Conservation (phyloP, 805 yeast species). For the Yamadazyma sp. region DNA sequence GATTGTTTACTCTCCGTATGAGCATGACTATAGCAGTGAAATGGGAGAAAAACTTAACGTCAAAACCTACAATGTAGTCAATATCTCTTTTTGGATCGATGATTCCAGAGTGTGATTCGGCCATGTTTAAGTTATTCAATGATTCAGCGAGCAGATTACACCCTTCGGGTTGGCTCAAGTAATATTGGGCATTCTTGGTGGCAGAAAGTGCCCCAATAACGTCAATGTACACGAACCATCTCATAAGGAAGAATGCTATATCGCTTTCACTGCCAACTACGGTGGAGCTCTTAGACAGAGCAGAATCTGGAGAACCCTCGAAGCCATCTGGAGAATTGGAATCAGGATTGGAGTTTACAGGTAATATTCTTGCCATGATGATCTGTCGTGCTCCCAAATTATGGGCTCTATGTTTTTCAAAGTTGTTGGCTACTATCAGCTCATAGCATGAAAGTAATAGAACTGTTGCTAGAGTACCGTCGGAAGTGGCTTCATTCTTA, state of each 20-base stretch:
- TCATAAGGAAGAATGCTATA: constrained; percentile 52
- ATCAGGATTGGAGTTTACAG: neutral
- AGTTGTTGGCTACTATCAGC: constrained; percentile 42
- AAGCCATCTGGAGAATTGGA: constrained; percentile 3
- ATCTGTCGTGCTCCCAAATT: constrained; percentile 67
- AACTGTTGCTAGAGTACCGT: constrained; percentile 63
- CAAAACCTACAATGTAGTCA: constrained; percentile 67
- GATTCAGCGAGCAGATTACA: constrained; percentile 8
- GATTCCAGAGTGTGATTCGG: constrained; percentile 12
- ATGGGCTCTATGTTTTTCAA: constrained; percentile 62
- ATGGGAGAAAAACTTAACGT: constrained; percentile 57
- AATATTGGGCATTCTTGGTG: constrained; percentile 37
- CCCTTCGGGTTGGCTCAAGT: constrained; percentile 26
- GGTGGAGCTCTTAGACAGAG: constrained; percentile 3
- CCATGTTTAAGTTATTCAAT: constrained; percentile 21
- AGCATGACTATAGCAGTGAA: constrained; percentile 49
- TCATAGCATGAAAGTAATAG: constrained; percentile 60
- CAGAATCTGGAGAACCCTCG: constrained; percentile 17
- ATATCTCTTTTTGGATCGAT: constrained; percentile 42
- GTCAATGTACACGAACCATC: constrained; percentile 72
- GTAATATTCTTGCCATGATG: constrained; percentile 45
- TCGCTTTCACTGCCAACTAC: constrained; percentile 31
- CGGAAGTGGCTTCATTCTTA: constrained; percentile 55
- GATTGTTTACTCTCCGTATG: constrained; percentile 28
- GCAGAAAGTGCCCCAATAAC: constrained; percentile 63